Base-by-base conservation (phyloP, 163 green algal genomes). In the Scenedesmus sp. region DNA sequence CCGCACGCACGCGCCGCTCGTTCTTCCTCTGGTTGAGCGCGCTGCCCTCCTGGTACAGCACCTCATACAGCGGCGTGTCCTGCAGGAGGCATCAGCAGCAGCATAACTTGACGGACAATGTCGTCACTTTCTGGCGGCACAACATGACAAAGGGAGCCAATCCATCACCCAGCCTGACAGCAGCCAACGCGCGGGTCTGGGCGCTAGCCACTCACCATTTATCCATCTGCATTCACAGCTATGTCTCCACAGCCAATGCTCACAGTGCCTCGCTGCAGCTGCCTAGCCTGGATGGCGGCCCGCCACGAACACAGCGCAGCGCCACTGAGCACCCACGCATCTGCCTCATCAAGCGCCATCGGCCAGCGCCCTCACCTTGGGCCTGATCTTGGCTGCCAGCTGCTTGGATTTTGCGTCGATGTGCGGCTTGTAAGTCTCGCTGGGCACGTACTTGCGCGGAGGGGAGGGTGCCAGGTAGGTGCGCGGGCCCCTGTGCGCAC, bases 401-500 rank as follows among this genome's bases (percentile, higher is more conserved):
- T 93, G 86, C 59, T 94, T 93, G 61, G 91, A 95, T 61, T 89
- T 90, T 68, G 89, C 20, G 85, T 94, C 94, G 88, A 96, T 96
- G 65, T 83, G 68, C 24, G 95, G 95, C 42, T 89, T 83, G 93
- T 95, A 96, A 22, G 89, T 94, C 91, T 95, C 88, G 24, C 73
- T 46, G 30, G 93, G 93, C 72, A 78, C 79, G 37, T 93, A 83
- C 93, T 94, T 94, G 85, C 72, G 43, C 33, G 88, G 79, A 42
- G 94, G 94, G 46, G 91, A 94, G 51, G 95, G 95, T 59, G 96
- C 93, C 85, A 97, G 94, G 93, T 97, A 97, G 49, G 93, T 87
- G 22, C 95, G 92, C 0, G 94, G 94, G 42, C 92, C 89, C 59
- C 95, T 92, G 65, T 30, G 40, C 30, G 30, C 30, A 76, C 7